These are phyloP conservation scores for Wickerhamia fluorescens DNA, from an alignment of 805 yeast species.

Conservation along the genomic window DNA sequence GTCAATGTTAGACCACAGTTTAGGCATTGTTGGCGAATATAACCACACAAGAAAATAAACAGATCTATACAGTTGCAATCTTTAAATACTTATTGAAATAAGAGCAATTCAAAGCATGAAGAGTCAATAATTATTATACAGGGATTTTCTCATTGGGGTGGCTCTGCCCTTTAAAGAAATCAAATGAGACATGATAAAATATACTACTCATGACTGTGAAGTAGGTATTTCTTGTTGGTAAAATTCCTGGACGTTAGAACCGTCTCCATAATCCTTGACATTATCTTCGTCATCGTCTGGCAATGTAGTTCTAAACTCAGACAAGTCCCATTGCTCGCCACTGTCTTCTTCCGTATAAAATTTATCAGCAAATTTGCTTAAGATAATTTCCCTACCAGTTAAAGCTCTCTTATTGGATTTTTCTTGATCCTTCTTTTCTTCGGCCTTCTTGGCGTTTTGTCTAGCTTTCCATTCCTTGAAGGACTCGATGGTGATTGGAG, in stretches of 20 bases:
- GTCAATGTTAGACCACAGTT: conserved; percentile 17
- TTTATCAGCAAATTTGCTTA: conserved; percentile 52
- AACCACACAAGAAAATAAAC: no score
- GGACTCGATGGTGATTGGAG: conserved; percentile 80
- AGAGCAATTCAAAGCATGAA: neutral
- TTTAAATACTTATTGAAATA: conserved; percentile 1
- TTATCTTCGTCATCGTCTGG: conserved; percentile 42
- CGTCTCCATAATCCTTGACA: conserved; percentile 73
- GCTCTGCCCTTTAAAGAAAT: neutral
- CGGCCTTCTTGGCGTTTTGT: conserved; percentile 51
- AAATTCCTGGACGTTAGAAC: conserved; percentile 28
- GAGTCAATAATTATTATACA: neutral
- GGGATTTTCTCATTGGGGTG: neutral
- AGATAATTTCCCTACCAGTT: conserved; percentile 65
- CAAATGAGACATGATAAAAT: neutral
- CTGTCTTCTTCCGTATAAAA: conserved; percentile 48
- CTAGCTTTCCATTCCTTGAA: conserved; percentile 79
- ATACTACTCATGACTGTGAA: neutral
- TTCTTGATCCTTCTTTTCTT: conserved; percentile 24
- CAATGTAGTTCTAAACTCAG: conserved; percentile 47
- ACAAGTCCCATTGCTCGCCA: conserved; percentile 50
- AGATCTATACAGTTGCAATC: no score
- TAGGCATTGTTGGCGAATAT: no score
- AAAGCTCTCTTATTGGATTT: conserved; percentile 39
- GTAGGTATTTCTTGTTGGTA: conserved; percentile 9